Percentiles rank a stretch among this genome's conserved stretches.
phyloP scores from a whole-genome alignment of 305 asterid species.

The Plantago coronopus region DNA sequence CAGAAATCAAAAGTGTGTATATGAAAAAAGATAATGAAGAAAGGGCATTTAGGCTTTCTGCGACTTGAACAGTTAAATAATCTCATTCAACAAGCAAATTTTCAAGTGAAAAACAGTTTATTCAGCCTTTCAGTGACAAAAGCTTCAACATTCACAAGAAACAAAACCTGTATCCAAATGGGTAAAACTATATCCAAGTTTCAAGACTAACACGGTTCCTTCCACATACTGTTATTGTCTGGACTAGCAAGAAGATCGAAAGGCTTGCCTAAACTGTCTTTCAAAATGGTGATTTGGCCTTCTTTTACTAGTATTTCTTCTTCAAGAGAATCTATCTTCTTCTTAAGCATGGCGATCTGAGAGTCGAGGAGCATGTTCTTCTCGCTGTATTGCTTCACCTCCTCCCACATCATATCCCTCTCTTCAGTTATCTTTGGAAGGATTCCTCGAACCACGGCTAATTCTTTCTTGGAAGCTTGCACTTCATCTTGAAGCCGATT shows the following conservation, averaged over 20 bases:
- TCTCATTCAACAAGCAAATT: background rate
- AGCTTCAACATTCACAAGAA: conserved; percentile 32
- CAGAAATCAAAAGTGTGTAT: too few relatives aligned
- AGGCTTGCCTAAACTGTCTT: conserved; percentile 69
- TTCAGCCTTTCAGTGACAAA: conserved; percentile 22
- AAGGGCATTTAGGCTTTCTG: too few relatives aligned
- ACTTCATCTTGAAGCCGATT: conserved; percentile 63
- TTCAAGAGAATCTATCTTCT: conserved; percentile 78
- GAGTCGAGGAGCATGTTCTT: conserved; percentile 66
- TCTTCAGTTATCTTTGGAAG: conserved; percentile 84
- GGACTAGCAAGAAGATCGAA: conserved; percentile 79
- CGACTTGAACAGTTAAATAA: too few relatives aligned
- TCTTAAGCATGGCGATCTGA: conserved; percentile 59
- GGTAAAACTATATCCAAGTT: conserved; percentile 3
- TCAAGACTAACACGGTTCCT: conserved; percentile 15
- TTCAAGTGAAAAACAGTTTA: conserved; percentile 5
- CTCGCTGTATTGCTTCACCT: conserved; percentile 72
- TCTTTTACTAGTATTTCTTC: conserved; percentile 89
- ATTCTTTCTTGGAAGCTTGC: conserved; percentile 79
- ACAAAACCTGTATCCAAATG: conserved; percentile 4
- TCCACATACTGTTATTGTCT: conserved; percentile 55
- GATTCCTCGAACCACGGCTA: conserved; percentile 60
- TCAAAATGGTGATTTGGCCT: conserved; percentile 88
- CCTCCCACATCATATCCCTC: conserved; percentile 88
- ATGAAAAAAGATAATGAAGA: too few relatives aligned